Percentiles rank a stretch among this genome's conserved stretches.
These are phyloP conservation scores for Phaseolus lunatus DNA, from an alignment of 306 rosid genomes.

Conservation along the genomic window DNA sequence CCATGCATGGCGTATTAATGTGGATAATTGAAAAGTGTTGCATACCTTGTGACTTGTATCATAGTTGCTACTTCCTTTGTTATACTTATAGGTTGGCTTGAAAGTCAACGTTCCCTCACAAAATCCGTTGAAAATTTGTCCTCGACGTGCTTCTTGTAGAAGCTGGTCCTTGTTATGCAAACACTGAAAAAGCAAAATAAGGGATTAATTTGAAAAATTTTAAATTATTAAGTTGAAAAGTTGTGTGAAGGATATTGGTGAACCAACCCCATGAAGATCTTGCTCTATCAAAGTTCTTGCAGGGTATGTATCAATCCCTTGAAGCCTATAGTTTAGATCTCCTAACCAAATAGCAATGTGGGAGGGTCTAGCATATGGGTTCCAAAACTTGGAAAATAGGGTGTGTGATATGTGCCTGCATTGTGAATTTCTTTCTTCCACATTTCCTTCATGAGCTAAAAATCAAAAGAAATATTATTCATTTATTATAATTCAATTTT, in stretches of 20 bases:
- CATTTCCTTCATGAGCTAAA: conserved; percentile 72
- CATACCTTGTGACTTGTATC: conserved; percentile 79
- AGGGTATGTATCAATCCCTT: conserved; percentile 59
- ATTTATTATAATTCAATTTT: no score
- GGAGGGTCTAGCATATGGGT: conserved; percentile 64
- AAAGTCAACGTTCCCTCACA: conserved; percentile 77
- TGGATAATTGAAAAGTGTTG: conserved; percentile 1
- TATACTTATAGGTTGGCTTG: conserved; percentile 84
- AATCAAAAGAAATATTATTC: not conserved
- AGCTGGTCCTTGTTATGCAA: conserved; percentile 70
- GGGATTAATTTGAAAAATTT: not conserved
- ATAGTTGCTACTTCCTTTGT: conserved; percentile 72
- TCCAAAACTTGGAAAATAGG: conserved; percentile 64
- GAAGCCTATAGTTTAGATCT: conserved; percentile 79
- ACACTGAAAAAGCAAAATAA: conserved; percentile 43
- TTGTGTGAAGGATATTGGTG: not conserved
- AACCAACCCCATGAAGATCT: conserved; percentile 60
- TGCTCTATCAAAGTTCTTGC: conserved; percentile 58
- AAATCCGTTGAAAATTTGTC: conserved; percentile 75
- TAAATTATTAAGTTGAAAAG: conserved; percentile 21
- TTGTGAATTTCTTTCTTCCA: conserved; percentile 69
- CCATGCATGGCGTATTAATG: conserved; percentile 6
- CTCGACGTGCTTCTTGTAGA: conserved; percentile 73
- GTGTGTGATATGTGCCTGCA: conserved; percentile 68
- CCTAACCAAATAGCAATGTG: conserved; percentile 76